Conservation (phyloP, 257 asterid genomes). For the Knoxia roxburghii region DNA sequence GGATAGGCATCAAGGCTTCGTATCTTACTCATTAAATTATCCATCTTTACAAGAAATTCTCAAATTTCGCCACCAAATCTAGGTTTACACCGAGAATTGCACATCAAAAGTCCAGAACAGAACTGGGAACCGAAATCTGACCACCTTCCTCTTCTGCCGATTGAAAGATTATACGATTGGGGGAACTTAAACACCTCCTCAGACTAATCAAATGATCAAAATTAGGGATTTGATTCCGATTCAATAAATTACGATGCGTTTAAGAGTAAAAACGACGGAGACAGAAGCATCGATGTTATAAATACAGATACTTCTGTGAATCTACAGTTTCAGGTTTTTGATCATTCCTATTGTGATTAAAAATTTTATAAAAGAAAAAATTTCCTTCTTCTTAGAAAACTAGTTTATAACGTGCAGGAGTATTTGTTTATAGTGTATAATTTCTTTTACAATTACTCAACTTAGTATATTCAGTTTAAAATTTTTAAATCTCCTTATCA, state of each 20-base stretch:
- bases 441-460: no score
- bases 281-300: neutral
- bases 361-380: no score
- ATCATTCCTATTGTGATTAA: neutral
- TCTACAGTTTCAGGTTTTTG: constrained; percentile 9
- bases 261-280: neutral
- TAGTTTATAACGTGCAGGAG: no score
- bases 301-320: constrained; percentile 3
- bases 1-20: constrained; percentile 88
- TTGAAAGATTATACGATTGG: neutral
- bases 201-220: constrained; percentile 17
- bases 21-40: constrained; percentile 52
- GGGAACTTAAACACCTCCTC: constrained; percentile 19
- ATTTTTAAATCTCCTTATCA: no score
- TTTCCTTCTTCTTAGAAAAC: no score
- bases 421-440: no score
- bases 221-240: neutral
- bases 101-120: neutral
- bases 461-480: no score
- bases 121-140: neutral
- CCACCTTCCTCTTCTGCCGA: neutral
- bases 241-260: constrained; percentile 6
- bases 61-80: neutral
- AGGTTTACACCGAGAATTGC: neutral
- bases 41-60: constrained; percentile 35